Percentiles rank a stretch among this genome's conserved stretches.
phyloP scores from a whole-genome alignment of 2,329 filamentous ascomycete species.

The Blumeria graminis region DNA sequence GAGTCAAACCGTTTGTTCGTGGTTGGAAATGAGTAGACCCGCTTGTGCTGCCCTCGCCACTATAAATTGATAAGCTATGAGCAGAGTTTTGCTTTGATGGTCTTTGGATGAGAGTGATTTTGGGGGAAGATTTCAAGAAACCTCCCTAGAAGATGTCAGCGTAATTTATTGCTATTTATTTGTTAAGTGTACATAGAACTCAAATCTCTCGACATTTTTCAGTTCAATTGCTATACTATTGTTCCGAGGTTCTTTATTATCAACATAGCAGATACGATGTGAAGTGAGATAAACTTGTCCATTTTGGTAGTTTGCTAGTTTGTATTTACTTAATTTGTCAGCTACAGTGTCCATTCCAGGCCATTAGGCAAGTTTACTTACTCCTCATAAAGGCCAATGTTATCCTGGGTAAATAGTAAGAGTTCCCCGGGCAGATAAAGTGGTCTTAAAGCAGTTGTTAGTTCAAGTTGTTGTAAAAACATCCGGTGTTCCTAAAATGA shows the following conservation, averaged over 20 bases:
- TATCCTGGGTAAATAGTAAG: conserved; percentile 88
- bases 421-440: conserved; percentile 83
- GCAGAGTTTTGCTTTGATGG: conserved; percentile 40
- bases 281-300: conserved; percentile 93
- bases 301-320: conserved; percentile 81
- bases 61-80: conserved; percentile 24
- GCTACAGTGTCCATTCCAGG: too few relatives aligned
- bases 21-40: conserved; percentile 8
- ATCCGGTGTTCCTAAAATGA: conserved; percentile 36
- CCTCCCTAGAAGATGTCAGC: conserved; percentile 33
- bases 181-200: conserved; percentile 46
- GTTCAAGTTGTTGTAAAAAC: conserved; percentile 88
- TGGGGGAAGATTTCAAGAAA: conserved; percentile 84
- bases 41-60: conserved; percentile 21
- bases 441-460: conserved; percentile 88
- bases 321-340: conserved; percentile 50
- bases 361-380: conserved; percentile 16
- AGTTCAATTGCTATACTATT: conserved; percentile 68
- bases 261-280: conserved; percentile 85
- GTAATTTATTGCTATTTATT: background rate
- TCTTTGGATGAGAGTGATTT: conserved; percentile 75
- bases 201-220: conserved; percentile 72
- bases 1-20: conserved; percentile 20
- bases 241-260: conserved; percentile 62
- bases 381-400: conserved; percentile 94